Conservation (phyloP, 2,329 filamentous ascomycete genomes). For the Pseudofabraea citricarpa region DNA sequence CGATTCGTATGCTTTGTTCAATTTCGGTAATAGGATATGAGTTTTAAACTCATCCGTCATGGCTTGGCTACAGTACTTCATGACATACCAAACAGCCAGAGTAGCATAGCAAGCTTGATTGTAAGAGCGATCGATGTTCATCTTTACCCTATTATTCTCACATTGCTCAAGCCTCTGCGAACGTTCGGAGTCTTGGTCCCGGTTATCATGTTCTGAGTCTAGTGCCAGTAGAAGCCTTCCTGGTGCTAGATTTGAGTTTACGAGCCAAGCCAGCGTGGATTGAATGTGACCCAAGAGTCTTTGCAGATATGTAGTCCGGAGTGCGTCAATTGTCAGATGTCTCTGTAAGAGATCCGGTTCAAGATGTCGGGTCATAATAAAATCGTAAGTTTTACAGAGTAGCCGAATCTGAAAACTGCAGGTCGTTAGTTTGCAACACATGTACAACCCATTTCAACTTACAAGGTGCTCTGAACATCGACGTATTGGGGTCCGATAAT, state of each 20-base stretch:
- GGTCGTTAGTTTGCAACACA: not conserved
- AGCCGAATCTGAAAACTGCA: constrained; percentile 14
- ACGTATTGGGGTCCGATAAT: constrained; percentile 12
- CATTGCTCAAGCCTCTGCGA: constrained; percentile 9
- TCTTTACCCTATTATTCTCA: constrained; percentile 6
- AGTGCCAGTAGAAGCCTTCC: constrained; percentile 10
- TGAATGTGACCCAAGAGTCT: constrained; percentile 5
- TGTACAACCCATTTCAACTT: not conserved
- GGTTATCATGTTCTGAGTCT: not conserved
- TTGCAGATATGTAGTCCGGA: constrained; percentile 6
- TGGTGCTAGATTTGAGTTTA: constrained; percentile 11
- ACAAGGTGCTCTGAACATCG: constrained; percentile 14
- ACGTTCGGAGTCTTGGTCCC: constrained; percentile 4
- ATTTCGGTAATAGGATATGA: constrained; percentile 5
- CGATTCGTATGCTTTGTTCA: constrained; percentile 7
- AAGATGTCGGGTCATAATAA: constrained; percentile 9
- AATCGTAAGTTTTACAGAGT: constrained; percentile 12
- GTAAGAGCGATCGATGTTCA: constrained; percentile 12
- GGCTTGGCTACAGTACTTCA: constrained; percentile 12
- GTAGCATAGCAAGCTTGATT: constrained; percentile 16
- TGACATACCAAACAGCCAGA: constrained; percentile 15
- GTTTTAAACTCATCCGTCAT: constrained; percentile 6
- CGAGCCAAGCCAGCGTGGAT: constrained; percentile 9
- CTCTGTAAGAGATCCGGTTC: constrained; percentile 11
- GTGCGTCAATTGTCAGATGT: constrained; percentile 6